phyloP scores from a whole-genome alignment of 306 rosid species.

The Acacia acuminata region DNA sequence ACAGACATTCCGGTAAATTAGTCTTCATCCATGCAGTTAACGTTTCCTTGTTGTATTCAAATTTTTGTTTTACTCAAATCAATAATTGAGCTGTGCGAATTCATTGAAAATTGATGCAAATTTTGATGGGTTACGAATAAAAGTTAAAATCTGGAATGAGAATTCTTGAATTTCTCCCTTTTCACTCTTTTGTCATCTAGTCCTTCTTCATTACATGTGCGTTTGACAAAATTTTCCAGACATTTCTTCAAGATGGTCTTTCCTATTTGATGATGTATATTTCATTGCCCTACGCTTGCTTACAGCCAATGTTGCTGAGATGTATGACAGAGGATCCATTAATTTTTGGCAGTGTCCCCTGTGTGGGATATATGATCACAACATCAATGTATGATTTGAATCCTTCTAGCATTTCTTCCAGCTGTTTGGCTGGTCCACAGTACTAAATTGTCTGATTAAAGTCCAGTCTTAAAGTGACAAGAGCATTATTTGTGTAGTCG shows the following conservation, averaged over 20 bases:
- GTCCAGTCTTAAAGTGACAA: slow-evolving; percentile 7
- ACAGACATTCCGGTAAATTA: slow-evolving; percentile 82
- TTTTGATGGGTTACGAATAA: neutral
- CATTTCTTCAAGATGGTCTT: slow-evolving; percentile 33
- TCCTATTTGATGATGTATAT: slow-evolving; percentile 33
- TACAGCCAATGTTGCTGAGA: slow-evolving; percentile 26
- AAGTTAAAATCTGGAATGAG: slow-evolving; percentile 7
- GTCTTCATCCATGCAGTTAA: slow-evolving; percentile 26
- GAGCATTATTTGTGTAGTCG: slow-evolving; percentile 5
- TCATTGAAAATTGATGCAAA: slow-evolving; percentile 11
- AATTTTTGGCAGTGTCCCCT: slow-evolving; percentile 26
- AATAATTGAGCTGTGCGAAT: neutral
- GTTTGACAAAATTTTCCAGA: slow-evolving; percentile 23
- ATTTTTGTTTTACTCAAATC: neutral
- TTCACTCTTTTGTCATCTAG: slow-evolving; percentile 13
- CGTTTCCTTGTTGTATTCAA: neutral
- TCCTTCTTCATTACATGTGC: neutral
- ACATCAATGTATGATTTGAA: slow-evolving; percentile 31
- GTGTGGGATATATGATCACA: slow-evolving; percentile 24
- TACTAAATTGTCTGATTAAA: slow-evolving; percentile 34
- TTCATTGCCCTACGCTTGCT: slow-evolving; percentile 34
- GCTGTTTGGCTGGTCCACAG: slow-evolving; percentile 53
- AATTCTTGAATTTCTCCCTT: neutral
- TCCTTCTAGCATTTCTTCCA: slow-evolving; percentile 37
- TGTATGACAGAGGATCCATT: slow-evolving; percentile 26